Evolutionary conservation across 305 asterid genomes (phyloP).

Genomic region (Salvia sclarea): DNA sequence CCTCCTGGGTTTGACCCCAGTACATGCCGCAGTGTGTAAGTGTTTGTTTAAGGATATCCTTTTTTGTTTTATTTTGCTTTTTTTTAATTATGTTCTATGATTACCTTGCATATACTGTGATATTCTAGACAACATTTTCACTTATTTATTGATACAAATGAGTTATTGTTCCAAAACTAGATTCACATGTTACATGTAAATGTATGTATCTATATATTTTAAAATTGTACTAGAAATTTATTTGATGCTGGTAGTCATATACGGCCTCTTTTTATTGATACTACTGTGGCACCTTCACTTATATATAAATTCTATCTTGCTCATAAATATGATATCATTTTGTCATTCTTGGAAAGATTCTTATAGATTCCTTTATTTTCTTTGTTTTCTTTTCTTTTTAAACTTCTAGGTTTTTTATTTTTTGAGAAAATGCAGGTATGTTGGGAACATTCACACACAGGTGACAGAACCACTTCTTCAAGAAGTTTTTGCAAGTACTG

Average conservation of each 20-base stretch:
- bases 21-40: conserved; percentile 98
- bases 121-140: neutral
- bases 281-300: neutral
- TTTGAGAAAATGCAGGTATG: conserved; percentile 75
- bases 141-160: neutral
- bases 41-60: conserved; percentile 37
- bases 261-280: neutral
- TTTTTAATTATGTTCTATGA: conserved; percentile 7
- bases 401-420: conserved; percentile 35
- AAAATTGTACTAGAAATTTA: neutral
- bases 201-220: neutral
- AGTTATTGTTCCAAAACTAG: conserved; percentile 7
- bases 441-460: conserved; percentile 78
- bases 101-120: conserved; percentile 12
- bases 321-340: conserved; percentile 25
- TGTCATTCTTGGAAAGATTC: conserved; percentile 34
- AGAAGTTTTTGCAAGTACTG: conserved; percentile 81
- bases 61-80: neutral
- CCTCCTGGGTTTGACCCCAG: conserved; percentile 96
- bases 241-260: neutral
- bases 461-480: conserved; percentile 89
- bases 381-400: conserved; percentile 32
- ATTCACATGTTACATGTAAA: conserved; percentile 1
- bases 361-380: conserved; percentile 29
- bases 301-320: conserved; percentile 22